Percentiles rank a stretch among this genome's conserved stretches.
Conservation (phyloP, 2,329 filamentous ascomycete species). For the Leptographium wingfieldii region DNA sequence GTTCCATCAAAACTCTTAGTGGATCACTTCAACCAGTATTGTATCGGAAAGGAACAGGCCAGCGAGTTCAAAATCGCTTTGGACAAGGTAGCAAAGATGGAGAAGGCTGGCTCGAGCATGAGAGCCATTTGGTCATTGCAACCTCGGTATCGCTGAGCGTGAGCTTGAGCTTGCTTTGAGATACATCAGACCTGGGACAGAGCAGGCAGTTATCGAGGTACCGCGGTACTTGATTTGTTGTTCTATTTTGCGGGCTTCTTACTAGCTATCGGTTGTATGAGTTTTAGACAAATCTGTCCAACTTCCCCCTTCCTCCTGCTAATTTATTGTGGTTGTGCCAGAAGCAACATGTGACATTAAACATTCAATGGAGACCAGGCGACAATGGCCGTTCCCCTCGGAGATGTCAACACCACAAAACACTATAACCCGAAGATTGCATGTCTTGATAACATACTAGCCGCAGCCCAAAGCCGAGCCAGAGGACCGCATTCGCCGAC, state of each 20-base stretch:
- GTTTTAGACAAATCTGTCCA: not conserved
- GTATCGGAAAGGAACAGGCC: constrained; percentile 53
- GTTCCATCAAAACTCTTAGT: constrained; percentile 77
- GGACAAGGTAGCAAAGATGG: constrained; percentile 60
- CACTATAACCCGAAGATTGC: not conserved
- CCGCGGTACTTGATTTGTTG: not conserved
- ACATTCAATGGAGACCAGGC: constrained; percentile 47
- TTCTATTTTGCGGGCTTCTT: not conserved
- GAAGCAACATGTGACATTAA: constrained; percentile 33
- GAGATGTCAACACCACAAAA: constrained; percentile 55
- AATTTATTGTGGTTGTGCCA: constrained; percentile 22
- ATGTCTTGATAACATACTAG: constrained; percentile 27
- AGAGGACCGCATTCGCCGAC: not conserved
- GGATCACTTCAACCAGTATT: constrained; percentile 78
- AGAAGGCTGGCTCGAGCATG: constrained; percentile 42
- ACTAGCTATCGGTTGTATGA: not conserved
- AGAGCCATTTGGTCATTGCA: constrained; percentile 42
- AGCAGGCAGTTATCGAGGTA: not conserved
- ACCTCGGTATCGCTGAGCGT: constrained; percentile 15
- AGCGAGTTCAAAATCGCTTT: constrained; percentile 75
- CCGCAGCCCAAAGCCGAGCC: constrained; percentile 23
- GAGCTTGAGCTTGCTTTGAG: too few relatives aligned
- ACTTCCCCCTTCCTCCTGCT: not conserved
- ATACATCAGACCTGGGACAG: not conserved
- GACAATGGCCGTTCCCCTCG: constrained; percentile 55